Conservation (phyloP, 805 yeast genomes). For the Dipodascus geniculatus region DNA sequence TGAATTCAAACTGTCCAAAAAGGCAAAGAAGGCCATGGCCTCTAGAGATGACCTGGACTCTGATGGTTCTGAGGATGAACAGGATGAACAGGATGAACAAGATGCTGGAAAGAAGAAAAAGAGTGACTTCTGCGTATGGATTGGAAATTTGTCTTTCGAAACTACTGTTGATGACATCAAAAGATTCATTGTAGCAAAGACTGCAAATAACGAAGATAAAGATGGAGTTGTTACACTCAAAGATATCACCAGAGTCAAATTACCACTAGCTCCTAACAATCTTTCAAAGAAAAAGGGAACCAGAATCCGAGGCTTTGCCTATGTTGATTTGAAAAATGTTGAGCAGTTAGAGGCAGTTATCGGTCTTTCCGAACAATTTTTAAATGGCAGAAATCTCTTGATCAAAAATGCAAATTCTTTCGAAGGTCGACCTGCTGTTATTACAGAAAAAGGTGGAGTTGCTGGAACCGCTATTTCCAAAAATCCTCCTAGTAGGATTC, state of each 20-base stretch:
- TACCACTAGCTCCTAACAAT: conserved; percentile 40
- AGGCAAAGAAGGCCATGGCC: conserved; percentile 27
- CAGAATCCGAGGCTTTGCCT: conserved; percentile 64
- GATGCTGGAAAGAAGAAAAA: conserved; percentile 14
- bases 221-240: conserved; percentile 34
- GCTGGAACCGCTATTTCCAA: conserved; percentile 34
- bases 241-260: conserved; percentile 63
- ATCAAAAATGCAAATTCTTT: conserved; percentile 72
- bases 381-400: conserved; percentile 77
- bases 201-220: conserved; percentile 28
- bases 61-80: conserved; percentile 19
- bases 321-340: conserved; percentile 61
- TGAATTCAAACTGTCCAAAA: conserved; percentile 28
- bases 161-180: conserved; percentile 65
- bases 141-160: conserved; percentile 83
- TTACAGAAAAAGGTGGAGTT: conserved; percentile 26
- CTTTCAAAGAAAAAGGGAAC: conserved; percentile 35
- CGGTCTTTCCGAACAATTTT: conserved; percentile 51
- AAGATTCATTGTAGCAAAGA: conserved; percentile 51
- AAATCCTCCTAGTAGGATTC: conserved; percentile 78
- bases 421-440: conserved; percentile 74
- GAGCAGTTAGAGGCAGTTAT: conserved; percentile 54
- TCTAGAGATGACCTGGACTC: conserved; percentile 12
- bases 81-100: conserved; percentile 24
- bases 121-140: conserved; percentile 69